Evolutionary conservation across 1,284 basidiomycete genomes (phyloP).

Genomic region (Paramarasmius palmivorus): DNA sequence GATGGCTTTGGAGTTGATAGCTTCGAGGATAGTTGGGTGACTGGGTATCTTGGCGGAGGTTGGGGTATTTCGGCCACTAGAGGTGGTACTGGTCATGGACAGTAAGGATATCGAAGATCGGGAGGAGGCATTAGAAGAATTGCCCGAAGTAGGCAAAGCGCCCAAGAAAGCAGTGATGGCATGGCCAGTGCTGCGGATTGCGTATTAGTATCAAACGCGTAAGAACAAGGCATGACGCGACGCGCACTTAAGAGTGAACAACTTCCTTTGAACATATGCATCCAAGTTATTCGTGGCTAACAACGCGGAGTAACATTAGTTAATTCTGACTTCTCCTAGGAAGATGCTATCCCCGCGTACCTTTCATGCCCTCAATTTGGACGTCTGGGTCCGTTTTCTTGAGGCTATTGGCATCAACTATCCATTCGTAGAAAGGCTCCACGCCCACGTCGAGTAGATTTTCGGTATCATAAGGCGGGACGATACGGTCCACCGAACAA

Average conservation of each 20-base stretch:
- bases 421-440: slow-evolving; percentile 43
- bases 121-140: not conserved
- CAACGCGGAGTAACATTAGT: not conserved
- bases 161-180: slow-evolving; percentile 40
- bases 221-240: not conserved
- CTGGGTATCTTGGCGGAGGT: not conserved
- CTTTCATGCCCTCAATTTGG: slow-evolving; percentile 33
- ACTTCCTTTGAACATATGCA: slow-evolving; percentile 41
- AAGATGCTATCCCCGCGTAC: slow-evolving; percentile 18
- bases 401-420: slow-evolving; percentile 33
- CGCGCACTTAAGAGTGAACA: slow-evolving; percentile 37
- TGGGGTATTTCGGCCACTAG: not conserved
- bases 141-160: slow-evolving; percentile 20
- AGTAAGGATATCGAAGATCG: not conserved
- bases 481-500: slow-evolving; percentile 43
- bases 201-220: not conserved
- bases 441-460: slow-evolving; percentile 37
- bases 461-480: slow-evolving; percentile 31
- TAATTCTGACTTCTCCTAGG: not conserved
- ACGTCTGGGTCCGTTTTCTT: slow-evolving; percentile 23
- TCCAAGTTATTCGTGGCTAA: slow-evolving; percentile 26
- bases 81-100: not conserved
- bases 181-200: slow-evolving; percentile 30
- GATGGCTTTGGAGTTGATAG: slow-evolving; percentile 22
- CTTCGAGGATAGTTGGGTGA: slow-evolving; percentile 29